A percentile compares a stretch with the other conserved stretches of the same genome.
phyloP scores from a whole-genome alignment of 257 asterid genomes.

The Nicotiana benthamiana region DNA sequence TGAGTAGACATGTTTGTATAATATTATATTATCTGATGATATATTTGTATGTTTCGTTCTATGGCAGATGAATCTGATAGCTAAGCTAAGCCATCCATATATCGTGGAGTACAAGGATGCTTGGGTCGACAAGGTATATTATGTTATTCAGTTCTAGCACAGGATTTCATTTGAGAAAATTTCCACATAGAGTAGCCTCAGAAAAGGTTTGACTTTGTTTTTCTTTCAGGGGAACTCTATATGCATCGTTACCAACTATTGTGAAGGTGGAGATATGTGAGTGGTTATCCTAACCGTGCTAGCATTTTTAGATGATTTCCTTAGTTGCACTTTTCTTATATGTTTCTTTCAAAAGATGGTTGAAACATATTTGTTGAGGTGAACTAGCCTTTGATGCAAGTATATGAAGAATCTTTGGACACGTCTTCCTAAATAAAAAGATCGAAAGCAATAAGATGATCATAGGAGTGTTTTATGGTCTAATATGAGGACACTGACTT shows the following conservation, averaged over 20 bases:
- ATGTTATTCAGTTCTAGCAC: neutral
- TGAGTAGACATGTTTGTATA: neutral
- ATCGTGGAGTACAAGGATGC: conserved; percentile 79
- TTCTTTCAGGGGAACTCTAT: conserved; percentile 53
- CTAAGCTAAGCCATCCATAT: conserved; percentile 71
- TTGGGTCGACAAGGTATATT: conserved; percentile 88
- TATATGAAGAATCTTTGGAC: neutral
- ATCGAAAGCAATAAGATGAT: neutral
- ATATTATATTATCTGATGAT: neutral
- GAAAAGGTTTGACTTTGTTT: conserved; percentile 9
- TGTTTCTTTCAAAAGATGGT: neutral
- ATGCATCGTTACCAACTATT: conserved; percentile 72
- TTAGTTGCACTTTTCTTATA: neutral
- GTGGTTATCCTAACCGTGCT: conserved; percentile 20
- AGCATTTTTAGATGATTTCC: neutral
- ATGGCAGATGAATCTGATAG: conserved; percentile 66
- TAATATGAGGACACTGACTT: neutral
- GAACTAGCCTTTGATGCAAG: neutral
- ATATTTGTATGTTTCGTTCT: neutral
- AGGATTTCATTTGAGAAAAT: neutral
- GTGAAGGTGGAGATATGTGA: conserved; percentile 92
- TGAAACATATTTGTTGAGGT: neutral
- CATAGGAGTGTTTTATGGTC: neutral
- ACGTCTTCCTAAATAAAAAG: neutral
- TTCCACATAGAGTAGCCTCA: neutral